Conservation (phyloP, 257 asterid species). For the Ocimum tenuiflorum region DNA sequence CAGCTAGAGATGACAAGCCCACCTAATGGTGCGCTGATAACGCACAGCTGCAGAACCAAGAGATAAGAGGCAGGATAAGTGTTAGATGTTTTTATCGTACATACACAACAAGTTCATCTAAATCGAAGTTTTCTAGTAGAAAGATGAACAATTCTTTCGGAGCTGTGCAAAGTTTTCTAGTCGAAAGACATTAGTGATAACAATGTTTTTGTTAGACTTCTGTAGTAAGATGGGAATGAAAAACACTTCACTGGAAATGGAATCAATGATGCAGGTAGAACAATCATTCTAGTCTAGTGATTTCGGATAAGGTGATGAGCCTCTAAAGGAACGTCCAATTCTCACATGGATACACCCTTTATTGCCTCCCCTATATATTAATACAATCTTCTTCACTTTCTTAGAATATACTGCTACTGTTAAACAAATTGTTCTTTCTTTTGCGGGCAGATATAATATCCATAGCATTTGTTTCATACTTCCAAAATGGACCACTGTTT, state of each 20-base stretch:
- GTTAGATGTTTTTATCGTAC: background rate
- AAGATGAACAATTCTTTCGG: background rate
- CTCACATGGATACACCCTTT: background rate
- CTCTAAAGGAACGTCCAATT: no score
- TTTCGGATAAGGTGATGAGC: no score
- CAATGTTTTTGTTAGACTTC: background rate
- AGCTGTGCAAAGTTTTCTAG: background rate
- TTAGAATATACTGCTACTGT: background rate
- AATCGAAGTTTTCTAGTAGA: slow-evolving; percentile 3
- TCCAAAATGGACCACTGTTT: background rate
- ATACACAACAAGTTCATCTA: background rate
- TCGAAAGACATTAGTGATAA: background rate
- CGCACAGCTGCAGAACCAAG: slow-evolving; percentile 62
- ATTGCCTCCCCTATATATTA: background rate
- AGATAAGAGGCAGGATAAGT: slow-evolving; percentile 27
- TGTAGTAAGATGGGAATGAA: background rate
- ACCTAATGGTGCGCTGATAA: slow-evolving; percentile 55
- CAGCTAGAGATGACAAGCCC: slow-evolving; percentile 75
- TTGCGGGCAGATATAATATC: background rate
- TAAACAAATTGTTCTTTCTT: background rate
- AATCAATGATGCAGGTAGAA: background rate
- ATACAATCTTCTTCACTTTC: background rate
- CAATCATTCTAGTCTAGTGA: background rate
- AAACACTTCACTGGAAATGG: background rate
- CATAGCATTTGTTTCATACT: background rate